A percentile compares a stretch with the other conserved stretches of the same genome.
Conservation (phyloP, 192 early-diverging fungal genomes). For the Thamnidium elegans region DNA sequence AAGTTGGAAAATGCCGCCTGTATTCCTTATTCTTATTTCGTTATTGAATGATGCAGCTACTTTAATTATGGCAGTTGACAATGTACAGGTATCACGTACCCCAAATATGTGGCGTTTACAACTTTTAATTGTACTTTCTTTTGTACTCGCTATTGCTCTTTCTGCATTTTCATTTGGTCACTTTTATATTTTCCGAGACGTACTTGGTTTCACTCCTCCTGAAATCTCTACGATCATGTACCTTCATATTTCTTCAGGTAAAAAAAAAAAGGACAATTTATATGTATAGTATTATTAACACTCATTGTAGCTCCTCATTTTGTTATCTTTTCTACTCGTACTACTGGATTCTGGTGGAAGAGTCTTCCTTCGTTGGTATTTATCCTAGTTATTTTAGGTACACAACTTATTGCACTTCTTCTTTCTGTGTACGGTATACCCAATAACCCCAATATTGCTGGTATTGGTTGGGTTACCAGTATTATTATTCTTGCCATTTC, state of each 20-base stretch:
- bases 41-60: conserved; percentile 69
- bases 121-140: conserved; percentile 63
- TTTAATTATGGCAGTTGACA: conserved; percentile 75
- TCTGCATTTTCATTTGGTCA: conserved; percentile 61
- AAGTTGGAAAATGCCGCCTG: conserved; percentile 61
- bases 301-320: conserved; percentile 60
- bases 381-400: conserved; percentile 55
- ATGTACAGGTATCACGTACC: conserved; percentile 55
- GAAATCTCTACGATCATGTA: conserved; percentile 69
- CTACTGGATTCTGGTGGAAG: conserved; percentile 63
- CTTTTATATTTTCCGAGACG: conserved; percentile 57
- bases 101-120: conserved; percentile 74
- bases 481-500: conserved; percentile 68
- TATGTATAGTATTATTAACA: background rate
- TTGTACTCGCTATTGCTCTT: conserved; percentile 57
- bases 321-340: conserved; percentile 69
- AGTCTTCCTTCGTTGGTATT: conserved; percentile 52
- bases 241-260: conserved; percentile 64
- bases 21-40: conserved; percentile 63
- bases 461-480: conserved; percentile 69
- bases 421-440: conserved; percentile 44
- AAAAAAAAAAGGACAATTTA: background rate
- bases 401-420: conserved; percentile 65
- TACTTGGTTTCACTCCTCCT: background rate
- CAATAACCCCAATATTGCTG: conserved; percentile 23